These are phyloP conservation scores for Lepidium didymum DNA, from an alignment of 345 rosid species.

Conservation along the genomic window DNA sequence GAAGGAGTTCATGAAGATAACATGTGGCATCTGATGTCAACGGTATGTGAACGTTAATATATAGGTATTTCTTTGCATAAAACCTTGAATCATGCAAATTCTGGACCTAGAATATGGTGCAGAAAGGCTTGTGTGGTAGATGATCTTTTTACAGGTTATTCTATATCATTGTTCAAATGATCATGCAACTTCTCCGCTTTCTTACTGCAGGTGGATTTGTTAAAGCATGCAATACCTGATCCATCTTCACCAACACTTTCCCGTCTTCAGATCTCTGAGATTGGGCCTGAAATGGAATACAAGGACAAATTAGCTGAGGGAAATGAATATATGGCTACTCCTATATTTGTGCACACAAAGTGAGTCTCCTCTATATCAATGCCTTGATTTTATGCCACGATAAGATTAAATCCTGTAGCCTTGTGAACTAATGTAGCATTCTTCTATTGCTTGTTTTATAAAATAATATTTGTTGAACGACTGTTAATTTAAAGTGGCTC, in stretches of 20 bases:
- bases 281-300: slow-evolving; percentile 44
- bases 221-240: slow-evolving; percentile 82
- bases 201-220: slow-evolving; percentile 63
- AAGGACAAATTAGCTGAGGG: slow-evolving; percentile 42
- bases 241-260: slow-evolving; percentile 48
- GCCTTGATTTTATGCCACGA: background rate
- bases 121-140: background rate
- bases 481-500: background rate
- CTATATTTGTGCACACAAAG: slow-evolving; percentile 76
- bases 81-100: background rate
- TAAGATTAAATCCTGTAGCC: background rate
- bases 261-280: slow-evolving; percentile 38
- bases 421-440: background rate
- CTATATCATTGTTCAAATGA: background rate
- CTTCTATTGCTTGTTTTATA: background rate
- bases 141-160: background rate
- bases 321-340: slow-evolving; percentile 65
- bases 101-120: background rate
- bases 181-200: background rate
- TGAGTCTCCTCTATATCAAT: slow-evolving; percentile 30
- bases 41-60: slow-evolving; percentile 11
- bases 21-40: slow-evolving; percentile 59
- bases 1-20: slow-evolving; percentile 66
- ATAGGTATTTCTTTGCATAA: background rate
- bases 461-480: background rate